A percentile compares a stretch with the other conserved stretches of the same genome.
Evolutionary conservation across 1,284 basidiomycete species (phyloP).

Genomic region (Ganoderma sp.): DNA sequence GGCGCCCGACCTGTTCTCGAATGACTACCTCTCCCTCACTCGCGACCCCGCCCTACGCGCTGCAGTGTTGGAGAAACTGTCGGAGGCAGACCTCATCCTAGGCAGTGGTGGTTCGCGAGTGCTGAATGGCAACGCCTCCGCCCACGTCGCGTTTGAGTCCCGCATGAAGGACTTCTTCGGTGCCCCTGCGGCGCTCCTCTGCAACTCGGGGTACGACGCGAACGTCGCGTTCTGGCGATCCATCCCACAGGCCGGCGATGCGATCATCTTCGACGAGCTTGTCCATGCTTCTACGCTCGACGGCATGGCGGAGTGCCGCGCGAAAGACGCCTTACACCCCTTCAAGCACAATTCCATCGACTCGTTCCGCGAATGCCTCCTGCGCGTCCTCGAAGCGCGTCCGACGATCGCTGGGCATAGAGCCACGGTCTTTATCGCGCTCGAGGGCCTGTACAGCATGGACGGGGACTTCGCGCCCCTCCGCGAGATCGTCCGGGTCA

Average conservation of each 20-base stretch:
- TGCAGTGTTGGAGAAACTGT: conserved; percentile 59
- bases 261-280: conserved; percentile 82
- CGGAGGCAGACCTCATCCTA: conserved; percentile 59
- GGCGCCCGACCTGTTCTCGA: conserved; percentile 77
- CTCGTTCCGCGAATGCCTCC: conserved; percentile 39
- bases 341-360: conserved; percentile 77
- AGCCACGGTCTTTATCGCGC: conserved; percentile 70
- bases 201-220: conserved; percentile 89
- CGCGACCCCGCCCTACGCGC: conserved; percentile 59
- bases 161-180: conserved; percentile 66
- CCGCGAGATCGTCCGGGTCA: conserved; percentile 47
- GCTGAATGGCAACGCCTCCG: conserved; percentile 68
- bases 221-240: conserved; percentile 65
- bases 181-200: conserved; percentile 73
- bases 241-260: conserved; percentile 79
- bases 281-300: conserved; percentile 92
- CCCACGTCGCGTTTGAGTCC: conserved; percentile 54
- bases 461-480: conserved; percentile 89
- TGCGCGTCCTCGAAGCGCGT: conserved; percentile 40
- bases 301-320: conserved; percentile 74
- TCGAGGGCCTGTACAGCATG: conserved; percentile 74
- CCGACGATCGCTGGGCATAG: conserved; percentile 39
- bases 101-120: conserved; percentile 89
- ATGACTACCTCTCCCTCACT: conserved; percentile 92
- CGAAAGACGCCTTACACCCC: conserved; percentile 39